Evolutionary conservation across 108 stramenopile species (phyloP), one percentile per base, ranked within the genome.

Genomic region (Cylindrotheca closterium): DNA sequence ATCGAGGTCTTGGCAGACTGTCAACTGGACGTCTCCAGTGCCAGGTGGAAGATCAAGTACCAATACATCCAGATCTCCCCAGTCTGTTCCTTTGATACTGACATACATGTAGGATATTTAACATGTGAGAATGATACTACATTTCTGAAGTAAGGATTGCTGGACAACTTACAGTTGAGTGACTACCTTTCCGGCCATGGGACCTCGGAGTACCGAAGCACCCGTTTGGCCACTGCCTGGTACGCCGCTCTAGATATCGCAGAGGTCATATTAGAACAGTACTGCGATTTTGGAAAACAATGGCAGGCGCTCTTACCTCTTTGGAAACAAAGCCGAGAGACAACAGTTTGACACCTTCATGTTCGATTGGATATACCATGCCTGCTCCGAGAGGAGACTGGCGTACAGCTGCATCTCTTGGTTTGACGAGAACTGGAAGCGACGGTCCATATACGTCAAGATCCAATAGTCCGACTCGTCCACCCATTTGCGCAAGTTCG

Each of bases 21-120:
- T 95, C 46, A 99, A 77, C 67, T 97, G 96, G 0, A 99, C 96
- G 75, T 99, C 99, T 0, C 99, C 99, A 3, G 98, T 99, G 2
- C 99, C 99, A 3, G 95, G 99, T 4, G 99, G 99, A 75, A 99
- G 66, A 70, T 99, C 99, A 17, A 99, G 70, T 3, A 99, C 71
- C 12, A 99, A 79, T 3, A 97, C 89, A 75, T 99, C 99, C 34
- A 99, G 74, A 30, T 96, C 84, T 22, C 99, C 98, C 99, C 99
- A 99, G 64, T 97, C 97, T 12, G 99, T 99, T 24, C 91, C 88
- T 55, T 92, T 85, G 23, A 97, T 58, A 46, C 71, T 74, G 4
- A n/a, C n/a, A n/a, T n/a, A n/a, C 17, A n/a, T n/a, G n/a, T n/a
- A n/a, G n/a, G n/a, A n/a, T n/a, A n/a, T n/a, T n/a, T n/a, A n/a